A percentile compares a stretch with the other conserved stretches of the same genome.
phyloP scores from a whole-genome alignment of 192 early-diverging fungal species.

The Rhizoclosmatium sp. region DNA sequence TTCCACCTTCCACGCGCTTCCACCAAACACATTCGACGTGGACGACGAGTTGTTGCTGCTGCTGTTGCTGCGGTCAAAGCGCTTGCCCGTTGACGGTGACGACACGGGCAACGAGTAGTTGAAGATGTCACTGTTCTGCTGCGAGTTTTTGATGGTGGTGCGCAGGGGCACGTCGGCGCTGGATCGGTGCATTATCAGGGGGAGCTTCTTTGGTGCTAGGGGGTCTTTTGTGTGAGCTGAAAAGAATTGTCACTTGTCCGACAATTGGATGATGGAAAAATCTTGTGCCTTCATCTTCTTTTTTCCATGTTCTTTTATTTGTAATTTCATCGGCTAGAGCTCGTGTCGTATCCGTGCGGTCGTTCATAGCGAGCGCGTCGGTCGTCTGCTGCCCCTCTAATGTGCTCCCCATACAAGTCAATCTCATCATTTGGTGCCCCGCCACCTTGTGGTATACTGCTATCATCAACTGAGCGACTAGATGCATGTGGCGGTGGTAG shows the following conservation, averaged over 20 bases:
- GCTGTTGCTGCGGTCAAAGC: background rate
- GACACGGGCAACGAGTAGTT: background rate
- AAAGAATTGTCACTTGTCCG: background rate
- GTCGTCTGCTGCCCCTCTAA: too few species aligned
- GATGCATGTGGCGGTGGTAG: too few species aligned
- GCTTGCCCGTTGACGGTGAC: background rate
- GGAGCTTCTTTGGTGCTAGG: background rate
- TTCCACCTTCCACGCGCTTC: background rate
- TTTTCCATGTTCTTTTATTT: background rate
- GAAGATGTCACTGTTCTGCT: slow-evolving; percentile 18
- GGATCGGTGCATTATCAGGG: background rate
- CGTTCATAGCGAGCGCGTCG: too few species aligned
- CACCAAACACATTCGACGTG: slow-evolving; percentile 15
- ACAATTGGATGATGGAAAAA: background rate
- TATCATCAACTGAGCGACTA: too few species aligned
- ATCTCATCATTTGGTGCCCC: too few species aligned
- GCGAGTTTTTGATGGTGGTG: slow-evolving; percentile 8
- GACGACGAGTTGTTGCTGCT: background rate
- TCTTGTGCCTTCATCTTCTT: background rate
- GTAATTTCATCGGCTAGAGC: too few species aligned
- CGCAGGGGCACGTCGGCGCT: slow-evolving; percentile 4
- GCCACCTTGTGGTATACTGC: too few species aligned
- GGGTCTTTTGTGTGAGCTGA: background rate
- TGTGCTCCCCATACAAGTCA: too few species aligned
- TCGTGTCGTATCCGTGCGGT: too few species aligned